Conservation (phyloP, 345 rosid species). For the Gynandropsis gynandra region DNA sequence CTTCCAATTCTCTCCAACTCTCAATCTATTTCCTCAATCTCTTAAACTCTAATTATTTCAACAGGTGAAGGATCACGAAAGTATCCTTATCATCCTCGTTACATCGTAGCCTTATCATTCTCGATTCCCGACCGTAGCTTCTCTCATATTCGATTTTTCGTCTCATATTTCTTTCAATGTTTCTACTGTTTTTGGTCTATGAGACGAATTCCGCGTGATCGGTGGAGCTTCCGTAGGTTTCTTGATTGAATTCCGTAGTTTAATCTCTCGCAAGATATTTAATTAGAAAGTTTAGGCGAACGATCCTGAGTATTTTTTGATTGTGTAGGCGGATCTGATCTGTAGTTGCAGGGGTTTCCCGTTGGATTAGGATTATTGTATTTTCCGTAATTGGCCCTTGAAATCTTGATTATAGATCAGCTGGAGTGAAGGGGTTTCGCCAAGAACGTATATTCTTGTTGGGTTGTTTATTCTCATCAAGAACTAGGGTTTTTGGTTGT, state of each 20-base stretch:
- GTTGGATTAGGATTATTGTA: slow-evolving; percentile 10
- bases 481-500: slow-evolving; percentile 19
- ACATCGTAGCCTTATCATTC: too few species aligned
- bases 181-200: not conserved
- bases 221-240: slow-evolving; percentile 3
- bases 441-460: not conserved
- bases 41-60: too few species aligned
- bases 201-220: slow-evolving; percentile 12
- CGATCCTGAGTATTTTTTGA: not conserved
- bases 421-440: not conserved
- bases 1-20: too few species aligned
- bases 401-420: slow-evolving; percentile 21
- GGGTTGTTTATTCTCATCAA: slow-evolving; percentile 7
- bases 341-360: slow-evolving; percentile 1
- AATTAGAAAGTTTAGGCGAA: slow-evolving; percentile 1
- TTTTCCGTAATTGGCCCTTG: not conserved
- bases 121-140: too few species aligned
- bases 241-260: slow-evolving; percentile 17
- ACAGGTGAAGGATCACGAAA: too few species aligned
- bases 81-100: too few species aligned
- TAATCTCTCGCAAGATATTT: not conserved
- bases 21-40: too few species aligned
- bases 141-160: too few species aligned
- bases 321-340: slow-evolving; percentile 24
- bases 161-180: slow-evolving; percentile 9